These are phyloP conservation scores for Malus fusca DNA, from an alignment of 306 rosid species.

Conservation along the genomic window DNA sequence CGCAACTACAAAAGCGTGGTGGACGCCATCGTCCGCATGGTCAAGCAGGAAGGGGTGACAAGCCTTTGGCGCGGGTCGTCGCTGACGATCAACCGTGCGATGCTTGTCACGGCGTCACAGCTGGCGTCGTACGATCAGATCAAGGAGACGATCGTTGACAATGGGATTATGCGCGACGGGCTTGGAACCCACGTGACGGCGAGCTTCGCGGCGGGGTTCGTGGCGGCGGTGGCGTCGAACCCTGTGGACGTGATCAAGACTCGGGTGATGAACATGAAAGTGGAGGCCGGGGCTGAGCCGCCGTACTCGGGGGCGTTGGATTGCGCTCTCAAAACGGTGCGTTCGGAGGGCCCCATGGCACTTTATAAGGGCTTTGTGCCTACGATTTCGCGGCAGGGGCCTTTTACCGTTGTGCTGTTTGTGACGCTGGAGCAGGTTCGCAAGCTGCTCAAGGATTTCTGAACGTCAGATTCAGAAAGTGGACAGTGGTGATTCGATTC, in stretches of 20 bases:
- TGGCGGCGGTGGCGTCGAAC: slow-evolving; percentile 67
- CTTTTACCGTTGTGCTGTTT: slow-evolving; percentile 68
- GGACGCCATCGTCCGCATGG: slow-evolving; percentile 56
- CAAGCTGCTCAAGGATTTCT: slow-evolving; percentile 65
- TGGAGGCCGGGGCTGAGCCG: slow-evolving; percentile 49
- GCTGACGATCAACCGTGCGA: slow-evolving; percentile 71
- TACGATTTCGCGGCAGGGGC: slow-evolving; percentile 76
- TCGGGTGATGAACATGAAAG: slow-evolving; percentile 78
- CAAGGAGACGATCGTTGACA: slow-evolving; percentile 53
- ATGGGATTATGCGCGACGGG: slow-evolving; percentile 53
- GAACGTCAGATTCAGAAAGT: not conserved
- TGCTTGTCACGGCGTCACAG: slow-evolving; percentile 79
- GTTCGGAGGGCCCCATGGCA: slow-evolving; percentile 66
- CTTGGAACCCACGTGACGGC: slow-evolving; percentile 78
- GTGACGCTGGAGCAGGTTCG: slow-evolving; percentile 77
- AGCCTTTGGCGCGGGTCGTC: slow-evolving; percentile 78
- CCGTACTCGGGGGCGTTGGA: slow-evolving; percentile 67
- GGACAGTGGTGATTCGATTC: not conserved
- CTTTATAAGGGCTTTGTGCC: slow-evolving; percentile 70
- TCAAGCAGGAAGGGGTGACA: slow-evolving; percentile 44
- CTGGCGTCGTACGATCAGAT: slow-evolving; percentile 65
- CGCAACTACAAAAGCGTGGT: slow-evolving; percentile 65
- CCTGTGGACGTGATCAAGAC: slow-evolving; percentile 79
- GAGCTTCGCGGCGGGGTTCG: slow-evolving; percentile 70
- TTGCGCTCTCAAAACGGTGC: slow-evolving; percentile 57